These are phyloP conservation scores for Aegilops bicornis DNA, from an alignment of 176 grass and related monocot species.

Conservation along the genomic window DNA sequence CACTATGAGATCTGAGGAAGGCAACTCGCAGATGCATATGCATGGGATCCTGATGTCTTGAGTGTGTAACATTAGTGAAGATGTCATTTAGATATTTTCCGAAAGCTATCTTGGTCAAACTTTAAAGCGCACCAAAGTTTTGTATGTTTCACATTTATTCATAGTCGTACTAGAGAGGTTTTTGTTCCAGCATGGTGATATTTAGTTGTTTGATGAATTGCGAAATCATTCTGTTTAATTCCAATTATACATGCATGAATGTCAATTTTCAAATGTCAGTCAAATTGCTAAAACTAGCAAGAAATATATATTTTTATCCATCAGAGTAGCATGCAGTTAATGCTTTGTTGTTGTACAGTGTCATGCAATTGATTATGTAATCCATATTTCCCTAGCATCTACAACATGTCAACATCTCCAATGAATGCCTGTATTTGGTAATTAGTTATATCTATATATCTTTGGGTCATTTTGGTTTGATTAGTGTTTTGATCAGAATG, in stretches of 20 bases:
- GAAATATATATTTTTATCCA: not conserved
- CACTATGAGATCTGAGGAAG: slow-evolving; percentile 66
- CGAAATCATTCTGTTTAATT: not conserved
- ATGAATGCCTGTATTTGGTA: not conserved
- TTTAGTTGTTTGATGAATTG: not conserved
- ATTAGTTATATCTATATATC: not conserved
- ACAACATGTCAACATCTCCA: not conserved
- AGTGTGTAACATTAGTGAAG: slow-evolving; percentile 2
- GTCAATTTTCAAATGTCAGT: not conserved
- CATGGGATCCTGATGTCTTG: not conserved
- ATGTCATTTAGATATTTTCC: not conserved
- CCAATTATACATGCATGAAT: not conserved
- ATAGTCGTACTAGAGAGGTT: not conserved
- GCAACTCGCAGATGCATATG: slow-evolving; percentile 25
- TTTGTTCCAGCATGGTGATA: not conserved
- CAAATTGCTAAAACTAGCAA: not conserved
- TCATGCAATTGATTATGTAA: not conserved
- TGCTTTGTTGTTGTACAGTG: not conserved
- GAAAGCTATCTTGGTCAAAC: not conserved
- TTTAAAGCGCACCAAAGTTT: not conserved
- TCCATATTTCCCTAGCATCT: not conserved
- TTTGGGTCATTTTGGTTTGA: not conserved
- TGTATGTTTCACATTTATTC: slow-evolving; percentile 14
- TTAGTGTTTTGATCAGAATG: not conserved
- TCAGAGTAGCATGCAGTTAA: not conserved